These are phyloP conservation scores for Chlorella vulgaris DNA, from an alignment of 139 green algal genomes.

Conservation along the genomic window DNA sequence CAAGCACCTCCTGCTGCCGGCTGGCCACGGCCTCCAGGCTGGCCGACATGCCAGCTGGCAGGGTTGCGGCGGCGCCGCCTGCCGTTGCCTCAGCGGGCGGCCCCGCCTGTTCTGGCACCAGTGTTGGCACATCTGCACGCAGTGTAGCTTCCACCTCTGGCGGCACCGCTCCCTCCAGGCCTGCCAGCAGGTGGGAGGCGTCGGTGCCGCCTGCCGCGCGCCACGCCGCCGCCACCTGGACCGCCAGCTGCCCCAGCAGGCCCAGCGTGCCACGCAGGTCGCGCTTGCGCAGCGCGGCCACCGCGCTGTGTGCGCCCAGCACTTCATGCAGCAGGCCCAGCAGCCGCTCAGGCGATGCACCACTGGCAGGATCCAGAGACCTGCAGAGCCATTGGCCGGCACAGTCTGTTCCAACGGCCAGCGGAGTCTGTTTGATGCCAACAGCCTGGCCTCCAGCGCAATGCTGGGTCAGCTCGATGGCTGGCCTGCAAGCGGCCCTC, in stretches of 20 bases:
- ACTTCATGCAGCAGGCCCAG: conserved; percentile 6
- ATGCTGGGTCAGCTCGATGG: no score
- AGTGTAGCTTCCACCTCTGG: background rate
- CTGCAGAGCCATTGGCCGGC: background rate
- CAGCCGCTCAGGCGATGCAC: background rate
- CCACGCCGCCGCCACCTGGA: conserved; percentile 19
- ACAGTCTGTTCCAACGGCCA: background rate
- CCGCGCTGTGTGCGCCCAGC: background rate
- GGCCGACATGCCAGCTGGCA: background rate
- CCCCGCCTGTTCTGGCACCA: background rate
- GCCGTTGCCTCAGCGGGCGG: background rate
- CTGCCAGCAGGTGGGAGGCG: conserved; percentile 8
- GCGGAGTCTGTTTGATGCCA: background rate
- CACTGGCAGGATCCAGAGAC: background rate
- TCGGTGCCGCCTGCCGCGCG: background rate
- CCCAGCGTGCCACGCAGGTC: conserved; percentile 15
- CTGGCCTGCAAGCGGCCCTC: background rate
- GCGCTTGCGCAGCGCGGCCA: conserved; percentile 1
- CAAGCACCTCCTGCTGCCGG: background rate
- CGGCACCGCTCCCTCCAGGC: background rate
- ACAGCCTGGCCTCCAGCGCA: background rate
- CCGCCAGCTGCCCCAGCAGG: conserved; percentile 14
- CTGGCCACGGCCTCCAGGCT: background rate
- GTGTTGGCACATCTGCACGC: background rate
- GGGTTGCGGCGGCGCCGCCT: background rate